A percentile compares a stretch with the other conserved stretches of the same genome.
These are phyloP conservation scores for Globisporangium lucens DNA, from an alignment of 352 stramenopile genomes.

Conservation along the genomic window DNA sequence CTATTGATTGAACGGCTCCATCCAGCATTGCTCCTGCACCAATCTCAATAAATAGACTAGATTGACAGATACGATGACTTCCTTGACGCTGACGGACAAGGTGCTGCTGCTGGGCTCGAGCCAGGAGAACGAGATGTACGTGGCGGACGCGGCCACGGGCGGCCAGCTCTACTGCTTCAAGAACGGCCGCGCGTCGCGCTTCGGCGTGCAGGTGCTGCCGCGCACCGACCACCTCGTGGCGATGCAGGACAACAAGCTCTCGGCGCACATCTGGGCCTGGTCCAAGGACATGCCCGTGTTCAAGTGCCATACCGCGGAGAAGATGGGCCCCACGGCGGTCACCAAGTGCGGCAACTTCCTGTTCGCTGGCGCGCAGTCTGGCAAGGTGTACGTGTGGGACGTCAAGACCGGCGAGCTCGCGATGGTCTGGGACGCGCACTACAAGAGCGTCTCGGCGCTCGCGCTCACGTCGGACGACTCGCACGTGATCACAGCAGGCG, in stretches of 20 bases:
- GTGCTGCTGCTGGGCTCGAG: conserved; percentile 65
- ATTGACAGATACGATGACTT: conserved; percentile 27
- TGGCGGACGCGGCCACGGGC: conserved; percentile 55
- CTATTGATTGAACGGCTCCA: neutral
- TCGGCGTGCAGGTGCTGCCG: conserved; percentile 51
- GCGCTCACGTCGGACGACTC: conserved; percentile 69
- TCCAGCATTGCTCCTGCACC: neutral
- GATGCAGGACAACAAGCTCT: conserved; percentile 67
- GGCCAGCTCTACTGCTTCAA: conserved; percentile 77
- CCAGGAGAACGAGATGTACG: conserved; percentile 64
- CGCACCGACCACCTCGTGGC: conserved; percentile 66
- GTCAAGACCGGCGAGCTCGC: conserved; percentile 78
- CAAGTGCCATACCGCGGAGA: conserved; percentile 79
- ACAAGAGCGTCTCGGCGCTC: conserved; percentile 78
- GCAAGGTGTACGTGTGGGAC: conserved; percentile 86
- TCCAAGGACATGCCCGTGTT: conserved; percentile 63
- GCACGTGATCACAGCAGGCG: conserved; percentile 73
- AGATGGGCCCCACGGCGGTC: conserved; percentile 53
- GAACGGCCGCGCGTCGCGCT: conserved; percentile 47
- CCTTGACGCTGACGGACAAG: conserved; percentile 46
- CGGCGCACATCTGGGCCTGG: conserved; percentile 62
- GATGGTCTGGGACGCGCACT: conserved; percentile 82
- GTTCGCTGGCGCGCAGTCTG: conserved; percentile 66
- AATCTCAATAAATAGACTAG: neutral
- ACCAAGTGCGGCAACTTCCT: conserved; percentile 74